These are phyloP conservation scores for Aphanoascus verrucosus DNA, from an alignment of 2,329 filamentous ascomycete species.

Conservation along the genomic window DNA sequence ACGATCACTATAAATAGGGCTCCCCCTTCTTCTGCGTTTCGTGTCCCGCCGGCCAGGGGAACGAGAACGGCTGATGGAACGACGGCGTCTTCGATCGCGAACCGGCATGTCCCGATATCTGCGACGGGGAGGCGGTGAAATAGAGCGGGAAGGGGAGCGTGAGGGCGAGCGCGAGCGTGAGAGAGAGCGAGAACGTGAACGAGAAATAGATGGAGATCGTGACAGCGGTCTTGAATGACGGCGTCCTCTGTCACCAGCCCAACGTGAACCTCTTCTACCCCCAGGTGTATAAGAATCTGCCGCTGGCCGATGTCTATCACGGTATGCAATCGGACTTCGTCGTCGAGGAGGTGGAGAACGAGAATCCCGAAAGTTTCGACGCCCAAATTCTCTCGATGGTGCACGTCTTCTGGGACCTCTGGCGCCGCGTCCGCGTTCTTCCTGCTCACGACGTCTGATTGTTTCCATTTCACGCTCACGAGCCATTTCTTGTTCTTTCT, in stretches of 20 bases:
- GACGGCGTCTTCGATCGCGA: slow-evolving; percentile 25
- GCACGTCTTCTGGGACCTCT: slow-evolving; percentile 27
- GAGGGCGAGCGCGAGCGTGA: slow-evolving; percentile 27
- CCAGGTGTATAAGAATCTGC: slow-evolving; percentile 49
- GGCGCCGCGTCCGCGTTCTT: slow-evolving; percentile 30
- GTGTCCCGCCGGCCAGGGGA: slow-evolving; percentile 31
- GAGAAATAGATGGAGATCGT: slow-evolving; percentile 25
- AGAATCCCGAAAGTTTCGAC: slow-evolving; percentile 40
- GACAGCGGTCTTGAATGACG: slow-evolving; percentile 28
- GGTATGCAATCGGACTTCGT: slow-evolving; percentile 37
- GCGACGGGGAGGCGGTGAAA: slow-evolving; percentile 21
- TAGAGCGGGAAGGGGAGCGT: slow-evolving; percentile 21
- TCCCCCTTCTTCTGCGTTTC: slow-evolving; percentile 29
- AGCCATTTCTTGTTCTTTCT: slow-evolving; percentile 59
- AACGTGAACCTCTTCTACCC: slow-evolving; percentile 25
- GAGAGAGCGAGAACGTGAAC: slow-evolving; percentile 24
- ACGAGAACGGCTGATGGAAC: slow-evolving; percentile 29
- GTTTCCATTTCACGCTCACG: slow-evolving; percentile 61
- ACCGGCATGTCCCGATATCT: slow-evolving; percentile 20
- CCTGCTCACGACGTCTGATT: slow-evolving; percentile 48
- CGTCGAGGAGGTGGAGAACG: slow-evolving; percentile 44
- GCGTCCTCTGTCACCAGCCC: slow-evolving; percentile 29
- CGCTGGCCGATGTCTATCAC: slow-evolving; percentile 41
- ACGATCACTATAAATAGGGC: slow-evolving; percentile 31
- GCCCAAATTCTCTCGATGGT: slow-evolving; percentile 37